Evolutionary conservation across 306 rosid species (phyloP).

Genomic region (Acacia acuminata): DNA sequence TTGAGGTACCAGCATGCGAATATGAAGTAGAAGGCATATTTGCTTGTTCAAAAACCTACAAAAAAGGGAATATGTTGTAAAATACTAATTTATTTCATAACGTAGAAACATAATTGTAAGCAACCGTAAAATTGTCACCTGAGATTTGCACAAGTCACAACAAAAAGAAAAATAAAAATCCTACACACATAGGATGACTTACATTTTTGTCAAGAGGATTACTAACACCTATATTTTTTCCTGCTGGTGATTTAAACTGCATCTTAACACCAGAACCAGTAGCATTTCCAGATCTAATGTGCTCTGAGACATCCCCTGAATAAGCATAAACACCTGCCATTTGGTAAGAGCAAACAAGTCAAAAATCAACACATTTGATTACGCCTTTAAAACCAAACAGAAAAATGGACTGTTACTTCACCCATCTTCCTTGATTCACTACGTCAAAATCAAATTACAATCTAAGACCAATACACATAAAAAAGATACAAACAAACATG

Average conservation of each 20-base stretch:
- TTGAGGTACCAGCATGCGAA: constrained; percentile 60
- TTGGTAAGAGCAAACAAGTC: constrained; percentile 4
- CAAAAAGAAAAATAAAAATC: neutral
- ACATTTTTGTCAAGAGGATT: constrained; percentile 76
- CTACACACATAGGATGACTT: constrained; percentile 31
- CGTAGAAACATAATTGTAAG: constrained; percentile 18
- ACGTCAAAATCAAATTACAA: constrained; percentile 6
- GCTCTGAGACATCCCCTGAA: constrained; percentile 61
- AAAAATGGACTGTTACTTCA: constrained; percentile 16
- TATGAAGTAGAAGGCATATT: constrained; percentile 64
- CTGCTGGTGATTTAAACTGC: constrained; percentile 69
- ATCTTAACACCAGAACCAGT: constrained; percentile 60
- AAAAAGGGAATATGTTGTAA: constrained; percentile 18
- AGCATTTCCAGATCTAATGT: constrained; percentile 56
- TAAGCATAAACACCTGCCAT: constrained; percentile 43
- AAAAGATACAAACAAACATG: constrained; percentile 13
- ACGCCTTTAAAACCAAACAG: neutral
- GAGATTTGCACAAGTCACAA: neutral
- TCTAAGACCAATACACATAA: neutral
- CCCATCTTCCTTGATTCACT: constrained; percentile 7
- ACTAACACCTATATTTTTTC: constrained; percentile 57
- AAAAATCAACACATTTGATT: neutral
- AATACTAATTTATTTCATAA: constrained; percentile 11
- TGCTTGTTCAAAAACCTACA: constrained; percentile 62
- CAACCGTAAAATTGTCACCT: neutral